phyloP scores from a whole-genome alignment of 331 rosid genomes.

The Quercus lobata region DNA sequence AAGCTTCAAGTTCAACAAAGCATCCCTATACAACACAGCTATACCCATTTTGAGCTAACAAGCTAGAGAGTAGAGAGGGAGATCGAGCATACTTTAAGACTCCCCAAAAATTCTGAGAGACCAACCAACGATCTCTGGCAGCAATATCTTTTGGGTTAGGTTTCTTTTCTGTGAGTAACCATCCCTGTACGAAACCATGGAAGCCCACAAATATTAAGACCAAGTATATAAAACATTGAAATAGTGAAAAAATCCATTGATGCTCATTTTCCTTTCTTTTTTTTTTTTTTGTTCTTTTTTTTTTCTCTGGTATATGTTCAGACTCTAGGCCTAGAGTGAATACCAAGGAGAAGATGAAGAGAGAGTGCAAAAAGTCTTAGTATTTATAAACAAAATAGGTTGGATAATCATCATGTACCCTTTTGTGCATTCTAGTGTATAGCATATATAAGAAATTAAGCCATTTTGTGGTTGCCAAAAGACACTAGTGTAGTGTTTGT shows the following conservation, averaged over 20 bases:
- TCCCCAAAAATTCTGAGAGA: constrained; percentile 73
- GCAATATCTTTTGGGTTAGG: constrained; percentile 67
- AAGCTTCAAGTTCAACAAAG: too few relatives aligned
- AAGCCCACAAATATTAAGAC: constrained; percentile 18
- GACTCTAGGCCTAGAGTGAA: neutral
- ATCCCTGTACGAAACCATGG: constrained; percentile 22
- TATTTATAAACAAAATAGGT: neutral
- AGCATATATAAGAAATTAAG: too few relatives aligned
- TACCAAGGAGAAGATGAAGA: neutral
- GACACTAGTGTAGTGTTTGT: too few relatives aligned
- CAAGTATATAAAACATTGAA: constrained; percentile 16
- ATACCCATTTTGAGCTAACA: too few relatives aligned
- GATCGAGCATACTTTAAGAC: too few relatives aligned
- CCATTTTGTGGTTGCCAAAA: too few relatives aligned
- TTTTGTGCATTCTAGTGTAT: too few relatives aligned
- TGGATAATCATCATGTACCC: too few relatives aligned
- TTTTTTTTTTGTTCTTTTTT: neutral
- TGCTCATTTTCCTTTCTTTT: neutral
- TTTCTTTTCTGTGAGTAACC: constrained; percentile 39
- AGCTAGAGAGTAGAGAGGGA: too few relatives aligned
- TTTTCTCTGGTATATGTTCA: neutral
- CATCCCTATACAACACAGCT: too few relatives aligned
- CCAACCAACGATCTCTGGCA: constrained; percentile 83
- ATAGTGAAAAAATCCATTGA: neutral
- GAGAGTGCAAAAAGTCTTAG: neutral